Conservation (phyloP, 192 early-diverging fungal species). For the Spizellomyces punctatus region DNA sequence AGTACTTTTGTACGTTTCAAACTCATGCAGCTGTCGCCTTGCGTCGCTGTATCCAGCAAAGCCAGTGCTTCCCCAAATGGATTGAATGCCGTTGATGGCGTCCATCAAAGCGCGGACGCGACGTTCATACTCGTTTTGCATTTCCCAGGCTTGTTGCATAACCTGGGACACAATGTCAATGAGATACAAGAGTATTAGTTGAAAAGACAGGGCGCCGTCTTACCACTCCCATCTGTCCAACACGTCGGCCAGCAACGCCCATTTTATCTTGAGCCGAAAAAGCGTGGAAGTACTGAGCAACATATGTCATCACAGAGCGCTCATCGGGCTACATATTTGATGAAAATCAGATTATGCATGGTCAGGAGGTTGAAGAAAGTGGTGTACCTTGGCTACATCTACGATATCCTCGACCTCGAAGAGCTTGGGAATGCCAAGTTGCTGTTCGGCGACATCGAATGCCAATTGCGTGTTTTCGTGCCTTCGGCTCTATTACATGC, state of each 20-base stretch:
- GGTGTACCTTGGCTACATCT: slow-evolving; percentile 71
- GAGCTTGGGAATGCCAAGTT: slow-evolving; percentile 89
- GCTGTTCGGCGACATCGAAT: slow-evolving; percentile 89
- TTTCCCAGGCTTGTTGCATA: slow-evolving; percentile 86
- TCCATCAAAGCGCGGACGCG: slow-evolving; percentile 78
- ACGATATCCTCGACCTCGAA: slow-evolving; percentile 96
- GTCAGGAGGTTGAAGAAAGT: background rate
- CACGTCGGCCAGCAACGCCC: slow-evolving; percentile 86
- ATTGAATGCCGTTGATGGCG: slow-evolving; percentile 62
- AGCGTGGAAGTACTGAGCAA: slow-evolving; percentile 98
- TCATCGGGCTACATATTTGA: slow-evolving; percentile 74
- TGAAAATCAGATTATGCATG: background rate
- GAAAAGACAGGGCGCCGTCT: background rate
- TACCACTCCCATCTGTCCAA: slow-evolving; percentile 78
- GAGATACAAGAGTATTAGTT: background rate
- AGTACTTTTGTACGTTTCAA: slow-evolving; percentile 79
- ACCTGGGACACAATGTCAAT: slow-evolving; percentile 54
- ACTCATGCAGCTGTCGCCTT: slow-evolving; percentile 68
- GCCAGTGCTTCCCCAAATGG: slow-evolving; percentile 63
- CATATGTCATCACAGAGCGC: slow-evolving; percentile 96
- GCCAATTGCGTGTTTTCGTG: slow-evolving; percentile 90
- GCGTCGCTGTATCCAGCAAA: slow-evolving; percentile 79
- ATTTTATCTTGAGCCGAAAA: slow-evolving; percentile 88
- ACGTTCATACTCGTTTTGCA: slow-evolving; percentile 91
- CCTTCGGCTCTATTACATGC: slow-evolving; percentile 51